phyloP scores from a whole-genome alignment of 2,329 filamentous ascomycete species.

The Sporothrix sp. region DNA sequence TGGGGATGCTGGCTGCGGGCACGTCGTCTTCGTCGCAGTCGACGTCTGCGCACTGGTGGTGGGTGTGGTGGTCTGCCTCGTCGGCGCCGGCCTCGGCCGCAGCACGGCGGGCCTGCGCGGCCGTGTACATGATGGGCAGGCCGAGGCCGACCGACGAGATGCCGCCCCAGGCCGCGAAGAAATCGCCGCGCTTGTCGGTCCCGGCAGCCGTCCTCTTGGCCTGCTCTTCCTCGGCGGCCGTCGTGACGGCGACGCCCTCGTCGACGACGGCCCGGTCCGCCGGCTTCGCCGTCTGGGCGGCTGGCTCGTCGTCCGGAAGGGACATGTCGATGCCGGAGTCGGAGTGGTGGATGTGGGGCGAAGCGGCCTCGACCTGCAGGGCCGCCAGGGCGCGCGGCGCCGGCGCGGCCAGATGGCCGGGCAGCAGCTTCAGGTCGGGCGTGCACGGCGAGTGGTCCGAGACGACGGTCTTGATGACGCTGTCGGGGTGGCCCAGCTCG shows the following conservation, averaged over 20 bases:
- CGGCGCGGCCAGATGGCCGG: constrained; percentile 44
- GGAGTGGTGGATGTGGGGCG: constrained; percentile 33
- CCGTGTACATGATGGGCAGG: constrained; percentile 80
- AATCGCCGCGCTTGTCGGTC: constrained; percentile 53
- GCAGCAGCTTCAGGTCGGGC: constrained; percentile 82
- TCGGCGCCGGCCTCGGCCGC: constrained; percentile 20
- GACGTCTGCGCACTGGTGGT: constrained; percentile 7
- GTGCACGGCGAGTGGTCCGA: constrained; percentile 96
- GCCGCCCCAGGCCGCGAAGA: constrained; percentile 93
- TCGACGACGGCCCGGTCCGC: neutral
- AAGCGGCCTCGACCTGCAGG: constrained; percentile 15
- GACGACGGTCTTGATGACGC: constrained; percentile 83
- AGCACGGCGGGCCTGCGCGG: constrained; percentile 51
- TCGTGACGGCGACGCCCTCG: constrained; percentile 17
- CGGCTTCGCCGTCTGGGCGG: neutral
- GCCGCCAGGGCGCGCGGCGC: neutral
- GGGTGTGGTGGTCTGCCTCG: neutral
- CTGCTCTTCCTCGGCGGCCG: constrained; percentile 22
- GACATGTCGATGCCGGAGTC: constrained; percentile 47
- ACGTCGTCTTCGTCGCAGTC: constrained; percentile 21
- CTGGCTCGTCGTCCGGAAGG: constrained; percentile 24
- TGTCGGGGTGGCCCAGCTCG: constrained; percentile 60
- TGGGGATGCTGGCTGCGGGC: constrained; percentile 32
- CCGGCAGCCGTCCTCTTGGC: constrained; percentile 4
- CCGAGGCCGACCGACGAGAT: constrained; percentile 91